Percentiles rank a stretch among this genome's conserved stretches.
phyloP scores from a whole-genome alignment of 2,329 filamentous ascomycete genomes.

The Fusarium coffeatum region DNA sequence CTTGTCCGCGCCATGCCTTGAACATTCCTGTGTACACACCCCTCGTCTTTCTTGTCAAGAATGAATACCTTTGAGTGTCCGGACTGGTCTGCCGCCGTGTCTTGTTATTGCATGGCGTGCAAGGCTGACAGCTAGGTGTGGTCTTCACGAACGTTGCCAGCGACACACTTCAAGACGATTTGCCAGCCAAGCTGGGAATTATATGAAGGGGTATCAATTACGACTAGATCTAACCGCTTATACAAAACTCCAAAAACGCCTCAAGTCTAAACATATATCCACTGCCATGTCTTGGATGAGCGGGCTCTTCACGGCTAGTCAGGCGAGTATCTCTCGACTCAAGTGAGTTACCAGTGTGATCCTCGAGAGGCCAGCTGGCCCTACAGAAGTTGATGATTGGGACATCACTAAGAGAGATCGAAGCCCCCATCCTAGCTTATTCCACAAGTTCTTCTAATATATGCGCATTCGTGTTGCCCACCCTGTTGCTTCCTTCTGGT shows the following conservation, averaged over 20 bases:
- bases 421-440: neutral
- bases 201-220: conserved; percentile 44
- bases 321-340: neutral
- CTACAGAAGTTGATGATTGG: neutral
- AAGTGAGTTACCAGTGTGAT: neutral
- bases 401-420: neutral
- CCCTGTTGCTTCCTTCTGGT: conserved; percentile 77
- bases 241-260: conserved; percentile 37
- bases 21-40: neutral
- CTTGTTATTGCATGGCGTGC: neutral
- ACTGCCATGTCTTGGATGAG: neutral
- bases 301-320: neutral
- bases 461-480: conserved; percentile 85
- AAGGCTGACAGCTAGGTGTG: neutral
- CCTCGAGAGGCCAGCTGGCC: neutral
- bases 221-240: conserved; percentile 12
- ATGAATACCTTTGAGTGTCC: neutral
- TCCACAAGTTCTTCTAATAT: conserved; percentile 59
- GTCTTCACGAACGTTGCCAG: neutral
- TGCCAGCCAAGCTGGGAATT: neutral
- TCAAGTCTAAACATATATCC: conserved; percentile 11
- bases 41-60: neutral
- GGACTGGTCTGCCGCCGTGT: neutral
- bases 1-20: neutral
- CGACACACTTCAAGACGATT: neutral